Percentiles rank a stretch among this genome's conserved stretches.
Evolutionary conservation across 768 basidiomycete species (phyloP).

Genomic region (Saitozyma podzolica): DNA sequence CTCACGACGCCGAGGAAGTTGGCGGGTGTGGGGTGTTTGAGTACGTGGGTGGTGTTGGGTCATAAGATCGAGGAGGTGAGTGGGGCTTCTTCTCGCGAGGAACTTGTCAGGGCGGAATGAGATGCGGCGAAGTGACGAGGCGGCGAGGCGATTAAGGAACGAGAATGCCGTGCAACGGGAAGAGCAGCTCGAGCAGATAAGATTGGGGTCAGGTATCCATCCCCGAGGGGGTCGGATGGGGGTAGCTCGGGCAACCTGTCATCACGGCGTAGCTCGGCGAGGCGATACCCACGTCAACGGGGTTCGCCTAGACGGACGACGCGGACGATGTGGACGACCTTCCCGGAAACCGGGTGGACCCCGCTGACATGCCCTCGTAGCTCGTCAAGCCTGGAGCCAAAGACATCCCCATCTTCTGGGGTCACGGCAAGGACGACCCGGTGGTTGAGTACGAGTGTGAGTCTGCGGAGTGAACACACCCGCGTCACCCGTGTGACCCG

Average conservation of each 20-base stretch:
- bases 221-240: too few relatives aligned
- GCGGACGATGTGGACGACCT: too few relatives aligned
- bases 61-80: conserved; percentile 59
- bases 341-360: too few relatives aligned
- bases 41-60: conserved; percentile 74
- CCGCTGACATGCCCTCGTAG: conserved; percentile 51
- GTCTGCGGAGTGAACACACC: conserved; percentile 9
- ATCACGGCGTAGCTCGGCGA: too few relatives aligned
- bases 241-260: too few relatives aligned
- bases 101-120: not conserved
- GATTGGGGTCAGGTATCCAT: too few relatives aligned
- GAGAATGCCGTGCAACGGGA: too few relatives aligned
- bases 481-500: too few relatives aligned
- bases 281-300: too few relatives aligned
- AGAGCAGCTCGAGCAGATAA: too few relatives aligned
- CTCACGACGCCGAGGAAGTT: conserved; percentile 68
- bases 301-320: too few relatives aligned
- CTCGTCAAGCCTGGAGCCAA: conserved; percentile 64
- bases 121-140: not conserved
- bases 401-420: conserved; percentile 78
- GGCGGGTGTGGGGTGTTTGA: conserved; percentile 70
- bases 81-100: too few relatives aligned
- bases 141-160: not conserved
- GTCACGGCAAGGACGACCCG: conserved; percentile 74
- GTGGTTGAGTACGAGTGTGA: conserved; percentile 64